phyloP scores from a whole-genome alignment of 2,329 filamentous ascomycete species.

The Colletotrichum musae region DNA sequence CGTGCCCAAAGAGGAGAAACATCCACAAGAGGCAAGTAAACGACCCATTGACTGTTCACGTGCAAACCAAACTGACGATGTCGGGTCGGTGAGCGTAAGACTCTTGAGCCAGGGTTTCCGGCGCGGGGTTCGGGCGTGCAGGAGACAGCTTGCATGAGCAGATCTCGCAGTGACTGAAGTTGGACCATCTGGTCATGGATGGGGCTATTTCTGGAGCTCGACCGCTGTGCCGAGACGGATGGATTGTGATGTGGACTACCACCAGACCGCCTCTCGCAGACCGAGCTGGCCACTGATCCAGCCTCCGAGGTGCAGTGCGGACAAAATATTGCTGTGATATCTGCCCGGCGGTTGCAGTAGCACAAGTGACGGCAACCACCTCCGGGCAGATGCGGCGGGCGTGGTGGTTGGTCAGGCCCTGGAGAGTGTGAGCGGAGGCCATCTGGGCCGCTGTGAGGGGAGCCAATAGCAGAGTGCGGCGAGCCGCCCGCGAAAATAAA shows the following conservation, averaged over 20 bases:
- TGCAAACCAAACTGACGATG: neutral
- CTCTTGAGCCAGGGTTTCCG: no score
- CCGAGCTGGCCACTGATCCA: slow-evolving; percentile 10
- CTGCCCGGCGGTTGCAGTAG: slow-evolving; percentile 39
- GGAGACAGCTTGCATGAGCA: slow-evolving; percentile 10
- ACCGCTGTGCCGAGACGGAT: slow-evolving; percentile 7
- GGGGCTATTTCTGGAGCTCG: slow-evolving; percentile 23
- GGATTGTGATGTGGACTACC: neutral
- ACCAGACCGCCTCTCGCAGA: slow-evolving; percentile 20
- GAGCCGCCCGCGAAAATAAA: slow-evolving; percentile 40
- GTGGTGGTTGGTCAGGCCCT: slow-evolving; percentile 29
- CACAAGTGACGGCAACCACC: slow-evolving; percentile 29
- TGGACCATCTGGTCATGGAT: slow-evolving; percentile 6
- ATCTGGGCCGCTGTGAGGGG: slow-evolving; percentile 16
- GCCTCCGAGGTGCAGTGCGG: slow-evolving; percentile 3
- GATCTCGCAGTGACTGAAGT: slow-evolving; percentile 18
- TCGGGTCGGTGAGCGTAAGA: slow-evolving; percentile 15
- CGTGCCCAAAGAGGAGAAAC: neutral
- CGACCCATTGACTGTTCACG: neutral
- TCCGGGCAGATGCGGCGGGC: slow-evolving; percentile 14
- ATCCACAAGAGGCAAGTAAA: neutral
- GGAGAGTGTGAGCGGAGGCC: slow-evolving; percentile 3
- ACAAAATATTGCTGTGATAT: slow-evolving; percentile 30
- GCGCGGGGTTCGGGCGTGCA: slow-evolving; percentile 13
- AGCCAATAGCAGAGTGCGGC: slow-evolving; percentile 29